Evolutionary conservation across 2,329 filamentous ascomycete genomes (phyloP).

Genomic region (Cladophialophora yegresii): DNA sequence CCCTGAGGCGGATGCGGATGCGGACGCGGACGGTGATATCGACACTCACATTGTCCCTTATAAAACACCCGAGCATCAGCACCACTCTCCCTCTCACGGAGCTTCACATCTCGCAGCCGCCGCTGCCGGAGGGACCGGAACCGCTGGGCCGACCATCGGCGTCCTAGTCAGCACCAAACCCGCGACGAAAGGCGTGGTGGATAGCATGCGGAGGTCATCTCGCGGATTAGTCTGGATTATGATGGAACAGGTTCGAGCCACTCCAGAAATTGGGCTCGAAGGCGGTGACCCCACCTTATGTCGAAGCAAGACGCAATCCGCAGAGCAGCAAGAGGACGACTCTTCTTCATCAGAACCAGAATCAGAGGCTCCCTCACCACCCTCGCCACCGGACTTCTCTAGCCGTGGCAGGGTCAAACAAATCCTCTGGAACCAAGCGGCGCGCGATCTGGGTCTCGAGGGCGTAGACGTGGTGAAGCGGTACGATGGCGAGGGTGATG

Average conservation of each 20-base stretch:
- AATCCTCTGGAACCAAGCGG: slow-evolving; percentile 49
- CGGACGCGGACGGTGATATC: too few species aligned
- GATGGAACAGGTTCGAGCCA: slow-evolving; percentile 44
- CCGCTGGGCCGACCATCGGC: slow-evolving; percentile 52
- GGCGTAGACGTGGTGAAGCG: slow-evolving; percentile 45
- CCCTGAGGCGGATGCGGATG: background rate
- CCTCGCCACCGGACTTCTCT: background rate
- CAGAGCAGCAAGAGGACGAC: background rate
- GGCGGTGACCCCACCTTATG: too few species aligned
- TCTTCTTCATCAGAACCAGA: too few species aligned
- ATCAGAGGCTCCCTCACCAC: background rate
- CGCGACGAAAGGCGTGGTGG: slow-evolving; percentile 76
- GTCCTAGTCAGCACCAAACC: slow-evolving; percentile 68
- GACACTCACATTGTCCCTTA: background rate
- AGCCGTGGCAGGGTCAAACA: slow-evolving; percentile 43
- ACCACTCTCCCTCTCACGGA: too few species aligned
- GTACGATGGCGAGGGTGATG: slow-evolving; percentile 35
- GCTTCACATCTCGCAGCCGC: too few species aligned
- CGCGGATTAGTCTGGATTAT: slow-evolving; percentile 69
- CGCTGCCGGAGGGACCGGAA: too few species aligned
- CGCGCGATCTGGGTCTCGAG: slow-evolving; percentile 44
- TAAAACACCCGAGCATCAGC: too few species aligned
- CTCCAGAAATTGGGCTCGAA: too few species aligned
- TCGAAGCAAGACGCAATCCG: too few species aligned
- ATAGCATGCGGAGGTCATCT: slow-evolving; percentile 66